Evolutionary conservation across 2,329 filamentous ascomycete genomes (phyloP).

Genomic region (Calonectria crousiana): DNA sequence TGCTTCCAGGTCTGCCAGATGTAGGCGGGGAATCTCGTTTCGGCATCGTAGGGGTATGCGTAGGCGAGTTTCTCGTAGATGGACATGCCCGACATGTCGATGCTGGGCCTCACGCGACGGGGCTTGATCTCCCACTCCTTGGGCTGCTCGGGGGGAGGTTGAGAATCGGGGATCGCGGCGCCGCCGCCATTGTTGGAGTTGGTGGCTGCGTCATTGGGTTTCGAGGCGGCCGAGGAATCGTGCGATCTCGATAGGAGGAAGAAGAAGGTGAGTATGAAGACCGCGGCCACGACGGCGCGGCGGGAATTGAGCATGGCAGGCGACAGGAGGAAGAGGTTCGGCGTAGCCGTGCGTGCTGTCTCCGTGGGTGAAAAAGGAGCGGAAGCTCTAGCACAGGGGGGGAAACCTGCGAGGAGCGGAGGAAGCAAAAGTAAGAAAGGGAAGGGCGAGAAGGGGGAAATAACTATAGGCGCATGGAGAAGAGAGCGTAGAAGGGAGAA

Average conservation of each 20-base stretch:
- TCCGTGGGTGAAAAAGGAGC: conserved; percentile 34
- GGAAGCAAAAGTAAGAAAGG: conserved; percentile 27
- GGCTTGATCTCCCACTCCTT: conserved; percentile 36
- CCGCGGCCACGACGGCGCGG: conserved; percentile 79
- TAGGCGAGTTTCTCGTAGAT: conserved; percentile 87
- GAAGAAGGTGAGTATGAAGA: conserved; percentile 76
- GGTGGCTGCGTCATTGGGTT: conserved; percentile 30
- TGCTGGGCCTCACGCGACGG: conserved; percentile 57
- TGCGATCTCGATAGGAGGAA: conserved; percentile 76
- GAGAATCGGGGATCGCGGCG: conserved; percentile 36
- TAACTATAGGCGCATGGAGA: conserved; percentile 37
- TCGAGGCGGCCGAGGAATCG: conserved; percentile 41
- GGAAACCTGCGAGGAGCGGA: conserved; percentile 25
- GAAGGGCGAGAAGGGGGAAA: conserved; percentile 30
- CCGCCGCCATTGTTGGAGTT: conserved; percentile 34
- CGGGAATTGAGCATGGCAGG: conserved; percentile 80
- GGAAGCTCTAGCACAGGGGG: conserved; percentile 34
- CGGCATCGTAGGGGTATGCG: conserved; percentile 92
- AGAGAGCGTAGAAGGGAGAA: conserved; percentile 32
- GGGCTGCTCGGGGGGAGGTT: conserved; percentile 31
- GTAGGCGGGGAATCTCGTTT: conserved; percentile 92
- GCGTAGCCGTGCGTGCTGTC: background rate
- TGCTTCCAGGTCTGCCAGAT: conserved; percentile 99
- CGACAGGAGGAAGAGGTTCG: conserved; percentile 30
- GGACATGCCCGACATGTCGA: conserved; percentile 78